Percentiles rank a stretch among this genome's conserved stretches.
phyloP scores from a whole-genome alignment of 805 yeast species.

The Wickerhamomyces tratensis region DNA sequence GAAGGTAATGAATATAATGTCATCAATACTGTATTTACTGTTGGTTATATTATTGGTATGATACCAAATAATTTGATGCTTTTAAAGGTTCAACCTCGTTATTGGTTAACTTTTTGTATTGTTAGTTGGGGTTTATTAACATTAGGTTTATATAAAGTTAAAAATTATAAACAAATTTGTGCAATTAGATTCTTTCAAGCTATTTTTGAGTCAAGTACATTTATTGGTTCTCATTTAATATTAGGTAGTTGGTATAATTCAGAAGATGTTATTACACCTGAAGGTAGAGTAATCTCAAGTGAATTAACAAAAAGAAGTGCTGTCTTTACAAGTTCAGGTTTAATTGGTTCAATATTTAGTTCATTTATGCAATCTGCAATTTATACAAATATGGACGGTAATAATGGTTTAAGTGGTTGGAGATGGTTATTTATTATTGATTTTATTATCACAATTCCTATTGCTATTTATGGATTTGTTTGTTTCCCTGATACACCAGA shows the following conservation, averaged over 20 bases:
- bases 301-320: constrained; percentile 44
- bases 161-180: constrained; percentile 38
- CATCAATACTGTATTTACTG: constrained; percentile 45
- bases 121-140: constrained; percentile 50
- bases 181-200: constrained; percentile 54
- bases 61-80: constrained; percentile 51
- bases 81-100: constrained; percentile 42
- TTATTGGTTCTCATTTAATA: constrained; percentile 43
- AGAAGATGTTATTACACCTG: constrained; percentile 17
- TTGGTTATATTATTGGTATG: constrained; percentile 54
- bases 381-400: constrained; percentile 34
- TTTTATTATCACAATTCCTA: constrained; percentile 47
- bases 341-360: constrained; percentile 44
- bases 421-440: constrained; percentile 62
- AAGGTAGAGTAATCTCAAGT: constrained; percentile 16
- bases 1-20: constrained; percentile 39
- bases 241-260: constrained; percentile 44
- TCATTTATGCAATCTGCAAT: constrained; percentile 52
- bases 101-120: constrained; percentile 45
- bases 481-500: constrained; percentile 54
- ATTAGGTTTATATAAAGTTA: constrained; percentile 38
- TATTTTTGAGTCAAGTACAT: constrained; percentile 49
- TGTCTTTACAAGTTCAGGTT: constrained; percentile 43
- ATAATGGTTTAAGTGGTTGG: constrained; percentile 49
- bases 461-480: constrained; percentile 44